Evolutionary conservation across 2,329 filamentous ascomycete genomes (phyloP).

Genomic region (Pseudogymnoascus sp.): DNA sequence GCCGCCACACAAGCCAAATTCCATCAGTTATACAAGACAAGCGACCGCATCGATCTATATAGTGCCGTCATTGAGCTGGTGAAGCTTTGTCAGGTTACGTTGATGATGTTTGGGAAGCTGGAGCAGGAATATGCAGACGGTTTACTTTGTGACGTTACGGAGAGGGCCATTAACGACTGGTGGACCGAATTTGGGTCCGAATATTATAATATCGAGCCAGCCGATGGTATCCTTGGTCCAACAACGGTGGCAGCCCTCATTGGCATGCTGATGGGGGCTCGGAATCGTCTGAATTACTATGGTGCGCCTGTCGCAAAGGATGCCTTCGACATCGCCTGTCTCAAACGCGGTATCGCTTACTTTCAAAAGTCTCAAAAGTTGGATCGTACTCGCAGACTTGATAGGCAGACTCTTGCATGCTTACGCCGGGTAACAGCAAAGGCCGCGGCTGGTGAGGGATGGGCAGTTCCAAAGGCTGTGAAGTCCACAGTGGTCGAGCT

Average conservation of each 20-base stretch:
- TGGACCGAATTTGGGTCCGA: constrained; percentile 91
- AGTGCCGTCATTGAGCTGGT: constrained; percentile 79
- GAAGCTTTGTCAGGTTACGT: constrained; percentile 80
- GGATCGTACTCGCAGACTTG: constrained; percentile 66
- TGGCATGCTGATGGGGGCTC: constrained; percentile 79
- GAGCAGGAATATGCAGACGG: constrained; percentile 88
- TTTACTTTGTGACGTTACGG: constrained; percentile 84
- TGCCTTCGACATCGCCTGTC: constrained; percentile 74
- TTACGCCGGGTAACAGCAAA: constrained; percentile 82
- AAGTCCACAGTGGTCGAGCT: constrained; percentile 93
- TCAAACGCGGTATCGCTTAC: constrained; percentile 74
- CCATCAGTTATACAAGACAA: constrained; percentile 79
- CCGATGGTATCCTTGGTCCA: constrained; percentile 84
- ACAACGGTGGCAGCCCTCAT: constrained; percentile 83
- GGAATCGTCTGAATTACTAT: constrained; percentile 78
- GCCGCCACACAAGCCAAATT: constrained; percentile 85
- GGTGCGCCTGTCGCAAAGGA: constrained; percentile 84
- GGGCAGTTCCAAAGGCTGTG: constrained; percentile 87
- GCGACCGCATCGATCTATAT: constrained; percentile 70
- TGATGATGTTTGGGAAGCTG: constrained; percentile 81
- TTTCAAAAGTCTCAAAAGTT: constrained; percentile 89
- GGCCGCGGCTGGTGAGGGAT: constrained; percentile 78
- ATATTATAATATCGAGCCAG: constrained; percentile 85
- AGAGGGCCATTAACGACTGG: constrained; percentile 86
- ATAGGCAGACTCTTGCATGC: constrained; percentile 72